Evolutionary conservation across 169 alveolate genomes (phyloP).

Genomic region (Plasmodium fragile): DNA sequence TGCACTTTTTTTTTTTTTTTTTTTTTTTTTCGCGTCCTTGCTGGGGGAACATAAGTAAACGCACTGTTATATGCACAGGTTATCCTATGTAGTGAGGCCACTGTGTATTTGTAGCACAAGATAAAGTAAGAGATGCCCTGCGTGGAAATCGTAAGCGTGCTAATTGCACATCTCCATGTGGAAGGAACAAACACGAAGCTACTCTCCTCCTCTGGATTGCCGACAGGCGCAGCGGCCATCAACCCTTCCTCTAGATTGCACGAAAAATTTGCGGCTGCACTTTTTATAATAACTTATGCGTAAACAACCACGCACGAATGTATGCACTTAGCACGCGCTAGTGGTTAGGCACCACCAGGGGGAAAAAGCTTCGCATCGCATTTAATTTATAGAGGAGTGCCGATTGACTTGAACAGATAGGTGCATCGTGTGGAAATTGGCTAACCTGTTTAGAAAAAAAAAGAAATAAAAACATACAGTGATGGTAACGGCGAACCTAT

Average conservation of each 20-base stretch:
- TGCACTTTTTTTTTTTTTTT: background rate
- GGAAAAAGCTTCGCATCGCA: background rate
- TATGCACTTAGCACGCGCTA: background rate
- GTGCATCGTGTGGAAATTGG: background rate
- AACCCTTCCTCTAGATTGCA: background rate
- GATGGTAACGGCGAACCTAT: too few species aligned
- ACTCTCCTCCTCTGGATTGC: background rate
- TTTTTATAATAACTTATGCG: background rate
- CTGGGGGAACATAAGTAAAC: background rate
- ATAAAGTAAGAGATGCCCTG: background rate
- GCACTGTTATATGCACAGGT: background rate
- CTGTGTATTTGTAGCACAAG: background rate
- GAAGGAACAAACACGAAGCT: background rate
- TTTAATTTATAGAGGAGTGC: background rate
- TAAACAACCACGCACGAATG: background rate
- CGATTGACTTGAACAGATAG: background rate
- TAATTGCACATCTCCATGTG: background rate
- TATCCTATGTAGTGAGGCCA: background rate
- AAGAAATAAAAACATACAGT: background rate
- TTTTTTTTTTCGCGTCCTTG: background rate
- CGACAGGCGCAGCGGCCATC: background rate
- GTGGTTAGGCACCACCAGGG: background rate
- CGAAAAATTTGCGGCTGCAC: background rate
- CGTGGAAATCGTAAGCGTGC: background rate
- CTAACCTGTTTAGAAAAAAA: background rate